Base-by-base conservation (phyloP, 805 yeast species). In the Yarrowia sp. region DNA sequence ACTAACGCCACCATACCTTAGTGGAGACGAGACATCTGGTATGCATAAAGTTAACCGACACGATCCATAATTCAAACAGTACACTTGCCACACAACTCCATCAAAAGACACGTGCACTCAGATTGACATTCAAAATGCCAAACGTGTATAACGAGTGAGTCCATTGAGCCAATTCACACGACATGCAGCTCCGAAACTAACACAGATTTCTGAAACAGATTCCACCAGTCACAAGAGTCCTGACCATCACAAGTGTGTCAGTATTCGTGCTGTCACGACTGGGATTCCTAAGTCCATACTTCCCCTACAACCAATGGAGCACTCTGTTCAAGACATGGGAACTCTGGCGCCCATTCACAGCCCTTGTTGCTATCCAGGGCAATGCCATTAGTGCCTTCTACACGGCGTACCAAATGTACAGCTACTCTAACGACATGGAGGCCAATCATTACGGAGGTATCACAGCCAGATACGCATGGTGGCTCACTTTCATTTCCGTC, bases 311-410 rank as follows among this genome's bases (percentile, higher is more conserved):
- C 51, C 40, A 41, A 28, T 58, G 63, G 63, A 14, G 12, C 22
- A 16, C 40, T 3, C 21, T 58, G 21, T 41, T 41, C 30, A 28
- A 58, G 12, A 41, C 49, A 4, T 58, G 51, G 51, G 63, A 58
- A 30, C 41, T 58, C 12, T 58, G 63, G 63, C 63, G 63, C 3
- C 63, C 63, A n/a, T 58, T 58, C 51, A 58, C 63, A 21, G 49
- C 63, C 44, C 41, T 58, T 2, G 21, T 58, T 5, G 49, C 51
- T 11, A 41, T 58, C 32, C 41, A 40, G 32, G 63, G 63, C 3
- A 33, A 41, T 7, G 40, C 63, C 24, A 41, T 58, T 21, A 12
- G 22, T 12, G 63, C 63, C n/a, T 30, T 58, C n/a, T 41, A 30
- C 32, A 30, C 36, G 32, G 63, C 51, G 12, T 58, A 58, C 22